phyloP scores from a whole-genome alignment of 1,139 yeast genomes.

The Suhomyces ambrosiae region DNA sequence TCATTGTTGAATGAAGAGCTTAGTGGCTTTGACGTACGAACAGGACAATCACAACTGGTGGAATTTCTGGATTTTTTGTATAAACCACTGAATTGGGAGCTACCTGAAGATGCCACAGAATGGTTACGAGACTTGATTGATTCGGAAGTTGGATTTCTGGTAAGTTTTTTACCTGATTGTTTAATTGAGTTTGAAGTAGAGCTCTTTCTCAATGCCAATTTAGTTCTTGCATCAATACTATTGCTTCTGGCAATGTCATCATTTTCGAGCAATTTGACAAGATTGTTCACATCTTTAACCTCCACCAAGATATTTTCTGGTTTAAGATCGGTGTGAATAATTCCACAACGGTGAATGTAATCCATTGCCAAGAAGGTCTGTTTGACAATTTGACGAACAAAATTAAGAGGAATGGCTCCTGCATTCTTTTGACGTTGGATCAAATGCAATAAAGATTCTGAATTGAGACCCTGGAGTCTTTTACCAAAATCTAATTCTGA shows the following conservation, averaged over 20 bases:
- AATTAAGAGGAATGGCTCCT: constrained; percentile 70
- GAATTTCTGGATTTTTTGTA: constrained; percentile 31
- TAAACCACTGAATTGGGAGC: constrained; percentile 13
- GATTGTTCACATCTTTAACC: constrained; percentile 73
- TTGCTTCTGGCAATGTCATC: constrained; percentile 36
- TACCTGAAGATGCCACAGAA: constrained; percentile 9
- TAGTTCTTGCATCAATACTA: constrained; percentile 8
- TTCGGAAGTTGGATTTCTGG: constrained; percentile 8
- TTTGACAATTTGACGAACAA: constrained; percentile 79
- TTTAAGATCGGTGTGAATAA: constrained; percentile 86
- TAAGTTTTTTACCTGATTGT: constrained; percentile 2
- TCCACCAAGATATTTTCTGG: constrained; percentile 88
- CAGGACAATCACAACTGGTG: constrained; percentile 26
- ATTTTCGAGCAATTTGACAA: constrained; percentile 58
- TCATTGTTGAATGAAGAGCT: constrained; percentile 25
- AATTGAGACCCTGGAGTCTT: constrained; percentile 15
- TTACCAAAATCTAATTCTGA: constrained; percentile 10
- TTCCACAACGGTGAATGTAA: constrained; percentile 85
- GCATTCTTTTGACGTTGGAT: constrained; percentile 17
- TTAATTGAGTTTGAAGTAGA: constrained; percentile 4
- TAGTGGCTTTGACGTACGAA: constrained; percentile 35
- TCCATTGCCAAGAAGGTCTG: constrained; percentile 78
- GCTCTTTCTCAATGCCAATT: constrained; percentile 3
- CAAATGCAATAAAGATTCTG: constrained; percentile 16
- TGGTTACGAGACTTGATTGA: constrained; percentile 10